Evolutionary conservation across 495 filamentous ascomycete species (phyloP).

Genomic region (Aspergillus kassunensis): DNA sequence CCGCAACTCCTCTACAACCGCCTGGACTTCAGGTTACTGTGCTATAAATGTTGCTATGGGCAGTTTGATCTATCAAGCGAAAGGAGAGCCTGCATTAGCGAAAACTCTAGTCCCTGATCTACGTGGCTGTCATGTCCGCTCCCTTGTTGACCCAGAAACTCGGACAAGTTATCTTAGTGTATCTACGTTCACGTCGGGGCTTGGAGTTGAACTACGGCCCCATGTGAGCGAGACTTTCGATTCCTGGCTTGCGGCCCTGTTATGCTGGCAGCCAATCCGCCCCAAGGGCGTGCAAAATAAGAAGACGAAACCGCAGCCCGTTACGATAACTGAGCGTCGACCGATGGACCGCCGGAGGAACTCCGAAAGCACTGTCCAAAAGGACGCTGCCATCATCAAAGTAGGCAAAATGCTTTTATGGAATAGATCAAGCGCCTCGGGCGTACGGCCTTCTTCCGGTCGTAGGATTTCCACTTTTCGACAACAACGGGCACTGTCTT

Average conservation of each 20-base stretch:
- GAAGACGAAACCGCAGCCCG: conserved; percentile 63
- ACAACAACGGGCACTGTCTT: conserved; percentile 51
- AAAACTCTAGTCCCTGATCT: conserved; percentile 73
- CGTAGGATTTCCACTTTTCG: conserved; percentile 50
- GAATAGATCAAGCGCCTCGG: conserved; percentile 55
- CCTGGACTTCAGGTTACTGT: conserved; percentile 55
- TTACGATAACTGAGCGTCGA: conserved; percentile 46
- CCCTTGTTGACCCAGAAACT: conserved; percentile 58
- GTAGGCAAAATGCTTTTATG: conserved; percentile 91
- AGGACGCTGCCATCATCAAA: conserved; percentile 89
- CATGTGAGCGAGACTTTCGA: conserved; percentile 73
- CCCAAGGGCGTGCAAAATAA: conserved; percentile 70
- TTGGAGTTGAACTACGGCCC: conserved; percentile 72
- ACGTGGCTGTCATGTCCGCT: conserved; percentile 77
- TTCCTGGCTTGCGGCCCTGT: conserved; percentile 84
- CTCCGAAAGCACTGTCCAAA: conserved; percentile 58
- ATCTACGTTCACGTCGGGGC: conserved; percentile 61
- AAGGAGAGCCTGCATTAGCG: conserved; percentile 52
- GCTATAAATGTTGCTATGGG: conserved; percentile 55
- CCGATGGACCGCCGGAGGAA: conserved; percentile 54
- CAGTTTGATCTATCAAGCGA: conserved; percentile 54
- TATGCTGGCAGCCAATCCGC: conserved; percentile 90
- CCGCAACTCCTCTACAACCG: conserved; percentile 50
- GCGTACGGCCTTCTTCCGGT: conserved; percentile 35
- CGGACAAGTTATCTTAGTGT: conserved; percentile 76